These are phyloP conservation scores for Fraxinus anomala DNA, from an alignment of 257 asterid species.

Conservation along the genomic window DNA sequence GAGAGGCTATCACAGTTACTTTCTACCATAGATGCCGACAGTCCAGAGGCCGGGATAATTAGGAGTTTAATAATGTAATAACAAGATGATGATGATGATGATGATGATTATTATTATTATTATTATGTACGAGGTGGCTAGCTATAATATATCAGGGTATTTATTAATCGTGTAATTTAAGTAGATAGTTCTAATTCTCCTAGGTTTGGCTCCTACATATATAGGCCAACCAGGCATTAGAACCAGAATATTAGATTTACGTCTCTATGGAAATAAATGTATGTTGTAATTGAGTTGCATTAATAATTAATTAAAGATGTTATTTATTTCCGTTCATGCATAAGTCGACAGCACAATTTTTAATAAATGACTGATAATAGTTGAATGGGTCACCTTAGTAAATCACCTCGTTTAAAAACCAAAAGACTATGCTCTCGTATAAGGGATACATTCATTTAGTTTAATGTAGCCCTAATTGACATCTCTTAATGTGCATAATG, in stretches of 20 bases:
- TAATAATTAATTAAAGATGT: slow-evolving; percentile 20
- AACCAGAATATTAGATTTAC: slow-evolving; percentile 22
- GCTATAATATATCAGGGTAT: not conserved
- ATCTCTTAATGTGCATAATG: too few species aligned
- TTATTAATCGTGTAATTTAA: slow-evolving; percentile 7
- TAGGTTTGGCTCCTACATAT: not conserved
- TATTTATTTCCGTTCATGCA: not conserved
- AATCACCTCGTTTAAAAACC: too few species aligned
- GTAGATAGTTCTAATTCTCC: slow-evolving; percentile 17
- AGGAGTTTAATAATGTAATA: slow-evolving; percentile 63
- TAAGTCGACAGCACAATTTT: not conserved
- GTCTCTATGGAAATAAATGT: slow-evolving; percentile 6
- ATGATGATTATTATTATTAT: too few species aligned
- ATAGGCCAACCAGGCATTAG: slow-evolving; percentile 16
- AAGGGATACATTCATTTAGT: not conserved
- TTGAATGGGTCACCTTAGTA: too few species aligned
- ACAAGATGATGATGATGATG: too few species aligned
- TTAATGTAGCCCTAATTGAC: not conserved
- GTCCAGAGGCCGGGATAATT: slow-evolving; percentile 89
- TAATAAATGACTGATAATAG: too few species aligned
- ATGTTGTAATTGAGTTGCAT: slow-evolving; percentile 10
- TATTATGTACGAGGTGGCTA: not conserved
- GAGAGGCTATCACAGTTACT: slow-evolving; percentile 83
- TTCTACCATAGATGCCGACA: slow-evolving; percentile 75
- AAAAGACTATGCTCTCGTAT: too few species aligned